These are phyloP conservation scores for Pythium grandisporangium DNA, from an alignment of 352 stramenopile genomes.

Conservation along the genomic window DNA sequence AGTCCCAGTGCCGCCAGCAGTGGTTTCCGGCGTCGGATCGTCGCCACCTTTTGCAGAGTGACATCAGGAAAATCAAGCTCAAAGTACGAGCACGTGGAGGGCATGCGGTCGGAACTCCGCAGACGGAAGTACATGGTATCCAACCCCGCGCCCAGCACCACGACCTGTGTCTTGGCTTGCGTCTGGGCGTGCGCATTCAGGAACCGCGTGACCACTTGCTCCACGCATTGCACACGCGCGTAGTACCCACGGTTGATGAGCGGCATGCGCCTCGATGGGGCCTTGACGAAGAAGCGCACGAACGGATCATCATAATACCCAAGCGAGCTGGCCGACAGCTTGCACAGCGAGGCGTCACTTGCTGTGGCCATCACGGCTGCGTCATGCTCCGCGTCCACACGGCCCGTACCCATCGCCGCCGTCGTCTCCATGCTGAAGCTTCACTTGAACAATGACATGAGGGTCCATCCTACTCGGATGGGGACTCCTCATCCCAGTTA, in stretches of 20 bases:
- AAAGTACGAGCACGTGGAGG: slow-evolving; percentile 57
- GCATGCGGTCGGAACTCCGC: slow-evolving; percentile 21
- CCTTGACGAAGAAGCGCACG: slow-evolving; percentile 76
- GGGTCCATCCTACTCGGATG: no score
- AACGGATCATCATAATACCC: slow-evolving; percentile 79
- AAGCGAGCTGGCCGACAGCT: slow-evolving; percentile 64
- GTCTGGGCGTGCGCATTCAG: slow-evolving; percentile 12
- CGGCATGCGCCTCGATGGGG: slow-evolving; percentile 74
- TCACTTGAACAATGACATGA: no score
- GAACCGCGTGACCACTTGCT: slow-evolving; percentile 64
- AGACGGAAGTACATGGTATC: slow-evolving; percentile 85
- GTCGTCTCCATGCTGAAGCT: no score
- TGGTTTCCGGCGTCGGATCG: slow-evolving; percentile 60
- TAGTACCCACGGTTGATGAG: slow-evolving; percentile 89
- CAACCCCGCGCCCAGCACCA: slow-evolving; percentile 71
- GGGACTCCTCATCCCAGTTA: no score
- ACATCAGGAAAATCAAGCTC: slow-evolving; percentile 80
- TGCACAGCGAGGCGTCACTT: slow-evolving; percentile 76
- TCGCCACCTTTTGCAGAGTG: slow-evolving; percentile 70
- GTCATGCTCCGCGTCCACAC: slow-evolving; percentile 28
- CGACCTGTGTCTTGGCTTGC: slow-evolving; percentile 55
- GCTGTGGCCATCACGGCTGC: slow-evolving; percentile 73
- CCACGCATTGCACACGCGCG: slow-evolving; percentile 62
- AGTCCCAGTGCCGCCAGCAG: slow-evolving; percentile 40
- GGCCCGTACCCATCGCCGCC: background rate